Evolutionary conservation across 2,329 filamentous ascomycete genomes (phyloP).

Genomic region (Penicillium sp.): DNA sequence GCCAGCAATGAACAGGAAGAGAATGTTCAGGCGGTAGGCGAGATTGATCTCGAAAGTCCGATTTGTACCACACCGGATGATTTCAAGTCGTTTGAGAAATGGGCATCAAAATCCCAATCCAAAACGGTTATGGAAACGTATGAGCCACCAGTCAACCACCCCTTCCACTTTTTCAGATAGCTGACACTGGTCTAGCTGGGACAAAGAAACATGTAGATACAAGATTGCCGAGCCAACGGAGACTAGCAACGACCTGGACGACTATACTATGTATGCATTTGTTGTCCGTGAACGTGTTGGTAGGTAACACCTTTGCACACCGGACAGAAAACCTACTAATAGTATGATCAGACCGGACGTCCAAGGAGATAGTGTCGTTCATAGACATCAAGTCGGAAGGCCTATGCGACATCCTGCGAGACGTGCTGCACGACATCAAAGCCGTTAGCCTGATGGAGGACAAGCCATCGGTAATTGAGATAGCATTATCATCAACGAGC

Average conservation of each 20-base stretch:
- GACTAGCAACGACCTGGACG: conserved; percentile 13
- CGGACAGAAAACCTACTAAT: conserved; percentile 15
- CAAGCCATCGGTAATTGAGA: conserved; percentile 31
- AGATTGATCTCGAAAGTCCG: conserved; percentile 4
- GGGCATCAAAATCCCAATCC: conserved; percentile 22
- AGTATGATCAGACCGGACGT: conserved; percentile 24
- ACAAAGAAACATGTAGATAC: conserved; percentile 31
- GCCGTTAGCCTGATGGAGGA: conserved; percentile 33
- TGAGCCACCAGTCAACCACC: conserved; percentile 9
- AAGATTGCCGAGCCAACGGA: conserved; percentile 28
- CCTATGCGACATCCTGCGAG: conserved; percentile 33
- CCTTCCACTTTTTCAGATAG: conserved; percentile 9
- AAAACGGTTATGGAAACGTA: conserved; percentile 24
- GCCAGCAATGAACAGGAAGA: conserved; percentile 1
- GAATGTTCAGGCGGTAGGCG: not conserved
- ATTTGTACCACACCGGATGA: conserved; percentile 16
- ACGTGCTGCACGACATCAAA: conserved; percentile 32
- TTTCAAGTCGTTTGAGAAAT: conserved; percentile 17
- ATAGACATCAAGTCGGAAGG: conserved; percentile 36
- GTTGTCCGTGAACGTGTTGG: conserved; percentile 25
- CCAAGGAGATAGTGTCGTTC: conserved; percentile 22
- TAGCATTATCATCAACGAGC: conserved; percentile 12
- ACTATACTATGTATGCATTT: conserved; percentile 28
- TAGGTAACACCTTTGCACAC: conserved; percentile 16
- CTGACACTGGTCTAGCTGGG: conserved; percentile 23